Base-by-base conservation (phyloP, 2,329 filamentous ascomycete species). In the Cladosporium oxysporum region DNA sequence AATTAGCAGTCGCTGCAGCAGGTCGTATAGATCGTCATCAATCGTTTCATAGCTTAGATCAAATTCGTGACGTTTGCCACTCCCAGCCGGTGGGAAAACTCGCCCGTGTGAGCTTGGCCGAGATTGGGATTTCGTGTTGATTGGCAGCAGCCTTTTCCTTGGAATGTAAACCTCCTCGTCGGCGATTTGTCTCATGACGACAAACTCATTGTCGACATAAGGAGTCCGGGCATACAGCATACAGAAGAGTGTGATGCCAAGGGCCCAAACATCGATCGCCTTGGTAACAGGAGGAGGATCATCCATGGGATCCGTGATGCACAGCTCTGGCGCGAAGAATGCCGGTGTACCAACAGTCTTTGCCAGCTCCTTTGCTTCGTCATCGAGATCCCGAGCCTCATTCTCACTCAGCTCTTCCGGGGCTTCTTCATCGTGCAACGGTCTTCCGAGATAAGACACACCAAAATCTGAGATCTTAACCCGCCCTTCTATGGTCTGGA, bases 381-480 rank as follows among this genome's bases (percentile, higher is more conserved):
- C 93, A 58, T 74, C 73, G 66, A 96, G 88, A 73, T 96, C 92
- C 49, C 88, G 88, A 12, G 91, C 91, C 76, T 97, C 93, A 81
- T 89, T 79, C 66, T 93, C 90, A 66, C 92, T 74, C 60, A 76
- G 90, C 44, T 88, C 85, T 72, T 96, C 92, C 62, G 91, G 91
- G 14, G 66, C 50, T 35, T 77, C 75, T 47, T 69, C 73, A 57
- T 96, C 92, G 47, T 91, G 86, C 66, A 93, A 91, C 1, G 92
- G 92, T 60, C 92, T 88, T 31, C 95, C 95, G 69, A 99, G 92
- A 78, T 98, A 99, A 1, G 95, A 99, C 1, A 99, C 95, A 35
- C 95, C 95, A 81, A 99, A 99, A 75, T 99, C 95, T 5, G 95
- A 98, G 67, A 99, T 99, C 83, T 99, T 99, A 74, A 97, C 92